Evolutionary conservation across 495 filamentous ascomycete species (phyloP).

Genomic region (Rostrohypoxylon terebratum): DNA sequence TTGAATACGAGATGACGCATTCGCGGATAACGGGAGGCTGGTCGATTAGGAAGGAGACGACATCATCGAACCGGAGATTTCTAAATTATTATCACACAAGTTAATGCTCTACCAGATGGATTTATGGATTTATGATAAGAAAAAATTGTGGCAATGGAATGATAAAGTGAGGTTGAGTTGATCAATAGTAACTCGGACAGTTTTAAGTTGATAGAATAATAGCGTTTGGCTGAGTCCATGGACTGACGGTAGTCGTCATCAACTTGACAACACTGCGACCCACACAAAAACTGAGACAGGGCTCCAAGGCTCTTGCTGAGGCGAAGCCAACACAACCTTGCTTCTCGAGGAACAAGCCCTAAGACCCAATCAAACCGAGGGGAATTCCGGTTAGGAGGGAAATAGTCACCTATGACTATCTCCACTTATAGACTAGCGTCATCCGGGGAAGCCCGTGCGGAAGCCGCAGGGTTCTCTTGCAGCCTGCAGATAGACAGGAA

Average conservation of each 20-base stretch:
- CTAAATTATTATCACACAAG: background rate
- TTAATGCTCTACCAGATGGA: background rate
- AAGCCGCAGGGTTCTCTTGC: conserved; percentile 26
- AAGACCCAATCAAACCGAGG: conserved; percentile 10
- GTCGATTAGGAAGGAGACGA: conserved; percentile 8
- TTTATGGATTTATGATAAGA: background rate
- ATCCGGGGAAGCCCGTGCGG: conserved; percentile 34
- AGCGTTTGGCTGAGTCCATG: conserved; percentile 13
- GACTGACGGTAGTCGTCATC: conserved; percentile 38
- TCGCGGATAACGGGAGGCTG: conserved; percentile 17
- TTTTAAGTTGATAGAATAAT: conserved; percentile 7
- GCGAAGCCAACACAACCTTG: conserved; percentile 31
- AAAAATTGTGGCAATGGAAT: background rate
- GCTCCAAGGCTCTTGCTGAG: conserved; percentile 26
- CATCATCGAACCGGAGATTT: conserved; percentile 17
- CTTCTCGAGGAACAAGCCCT: conserved; percentile 2
- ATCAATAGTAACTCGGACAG: background rate
- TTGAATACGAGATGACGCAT: conserved; percentile 14
- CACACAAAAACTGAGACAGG: conserved; percentile 33
- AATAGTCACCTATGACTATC: background rate
- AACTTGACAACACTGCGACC: conserved; percentile 25
- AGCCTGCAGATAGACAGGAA: conserved; percentile 30
- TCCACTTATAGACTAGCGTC: conserved; percentile 11
- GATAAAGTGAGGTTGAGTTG: background rate
- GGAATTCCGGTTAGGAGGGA: conserved; percentile 11